Conservation (phyloP, 345 rosid species). For the Euphorbia lathyris region DNA sequence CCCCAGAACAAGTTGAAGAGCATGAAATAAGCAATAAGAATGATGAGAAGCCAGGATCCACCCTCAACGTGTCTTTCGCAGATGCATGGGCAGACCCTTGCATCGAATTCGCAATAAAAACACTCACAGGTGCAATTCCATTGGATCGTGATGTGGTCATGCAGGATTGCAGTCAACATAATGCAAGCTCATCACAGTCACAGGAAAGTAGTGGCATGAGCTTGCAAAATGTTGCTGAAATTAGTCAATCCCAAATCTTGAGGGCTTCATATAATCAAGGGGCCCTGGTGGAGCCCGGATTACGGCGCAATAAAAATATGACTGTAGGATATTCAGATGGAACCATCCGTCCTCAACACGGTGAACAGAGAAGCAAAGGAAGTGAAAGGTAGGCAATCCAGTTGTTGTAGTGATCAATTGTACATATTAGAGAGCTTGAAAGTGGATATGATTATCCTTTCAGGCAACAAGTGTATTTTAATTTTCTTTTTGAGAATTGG, state of each 20-base stretch:
- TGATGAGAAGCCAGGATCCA: slow-evolving; percentile 25
- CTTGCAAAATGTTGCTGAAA: slow-evolving; percentile 32
- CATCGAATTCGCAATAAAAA: slow-evolving; percentile 89
- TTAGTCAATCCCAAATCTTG: slow-evolving; percentile 34
- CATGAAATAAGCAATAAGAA: slow-evolving; percentile 12
- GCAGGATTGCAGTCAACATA: slow-evolving; percentile 36
- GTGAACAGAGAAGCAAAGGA: slow-evolving; percentile 27
- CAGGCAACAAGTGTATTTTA: background rate
- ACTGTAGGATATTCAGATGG: slow-evolving; percentile 27
- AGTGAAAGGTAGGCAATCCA: slow-evolving; percentile 23
- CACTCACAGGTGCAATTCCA: slow-evolving; percentile 78
- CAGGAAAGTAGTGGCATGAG: slow-evolving; percentile 33
- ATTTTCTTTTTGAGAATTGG: background rate
- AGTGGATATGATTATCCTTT: background rate
- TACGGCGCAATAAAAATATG: slow-evolving; percentile 14
- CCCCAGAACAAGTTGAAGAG: slow-evolving; percentile 19
- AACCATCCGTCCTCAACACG: slow-evolving; percentile 18
- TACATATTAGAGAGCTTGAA: slow-evolving; percentile 34
- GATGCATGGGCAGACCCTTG: slow-evolving; percentile 88
- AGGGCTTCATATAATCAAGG: too few species aligned
- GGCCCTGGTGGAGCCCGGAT: slow-evolving; percentile 20
- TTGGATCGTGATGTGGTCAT: slow-evolving; percentile 39
- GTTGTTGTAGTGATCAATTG: slow-evolving; percentile 19
- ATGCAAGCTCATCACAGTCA: slow-evolving; percentile 30
- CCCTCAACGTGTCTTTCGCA: slow-evolving; percentile 33